phyloP scores from a whole-genome alignment of 108 stramenopile species.

The Pseudonitzschia multiseries region DNA sequence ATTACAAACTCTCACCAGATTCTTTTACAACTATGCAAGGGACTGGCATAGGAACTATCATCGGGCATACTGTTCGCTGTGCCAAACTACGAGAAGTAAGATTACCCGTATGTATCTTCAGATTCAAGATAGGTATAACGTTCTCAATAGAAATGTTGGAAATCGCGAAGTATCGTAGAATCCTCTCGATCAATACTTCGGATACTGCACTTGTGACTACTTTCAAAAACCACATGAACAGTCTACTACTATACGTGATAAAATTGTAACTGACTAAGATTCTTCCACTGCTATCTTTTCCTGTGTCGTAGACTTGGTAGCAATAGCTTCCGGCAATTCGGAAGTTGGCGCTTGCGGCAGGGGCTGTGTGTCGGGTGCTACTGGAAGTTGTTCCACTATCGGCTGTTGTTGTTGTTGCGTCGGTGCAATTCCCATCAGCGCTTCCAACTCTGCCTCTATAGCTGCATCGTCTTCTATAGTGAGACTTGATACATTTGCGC shows the following conservation, averaged over 20 bases:
- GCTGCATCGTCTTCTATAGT: slow-evolving; percentile 47
- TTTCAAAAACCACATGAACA: not conserved
- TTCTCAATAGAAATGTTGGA: not conserved
- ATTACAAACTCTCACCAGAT: too few relatives aligned
- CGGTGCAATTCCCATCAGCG: slow-evolving; percentile 22
- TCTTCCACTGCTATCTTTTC: slow-evolving; percentile 23
- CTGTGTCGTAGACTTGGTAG: not conserved
- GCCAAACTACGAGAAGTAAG: too few relatives aligned
- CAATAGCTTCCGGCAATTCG: slow-evolving; percentile 24
- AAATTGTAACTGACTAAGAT: not conserved
- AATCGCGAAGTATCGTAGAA: not conserved
- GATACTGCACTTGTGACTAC: not conserved
- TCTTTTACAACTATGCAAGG: too few relatives aligned
- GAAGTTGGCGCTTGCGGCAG: slow-evolving; percentile 30
- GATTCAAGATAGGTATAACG: not conserved
- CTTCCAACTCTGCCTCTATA: slow-evolving; percentile 51
- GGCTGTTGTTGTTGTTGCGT: slow-evolving; percentile 28
- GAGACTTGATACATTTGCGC: slow-evolving; percentile 25
- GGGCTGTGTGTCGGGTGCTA: slow-evolving; percentile 24
- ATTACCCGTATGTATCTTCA: too few relatives aligned
- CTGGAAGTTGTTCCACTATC: slow-evolving; percentile 23
- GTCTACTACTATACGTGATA: not conserved
- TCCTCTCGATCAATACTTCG: not conserved
- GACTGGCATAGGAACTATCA: too few relatives aligned
- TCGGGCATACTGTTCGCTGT: too few relatives aligned